phyloP scores from a whole-genome alignment of 129 eudicot genomes.

The Tagetes patula region DNA sequence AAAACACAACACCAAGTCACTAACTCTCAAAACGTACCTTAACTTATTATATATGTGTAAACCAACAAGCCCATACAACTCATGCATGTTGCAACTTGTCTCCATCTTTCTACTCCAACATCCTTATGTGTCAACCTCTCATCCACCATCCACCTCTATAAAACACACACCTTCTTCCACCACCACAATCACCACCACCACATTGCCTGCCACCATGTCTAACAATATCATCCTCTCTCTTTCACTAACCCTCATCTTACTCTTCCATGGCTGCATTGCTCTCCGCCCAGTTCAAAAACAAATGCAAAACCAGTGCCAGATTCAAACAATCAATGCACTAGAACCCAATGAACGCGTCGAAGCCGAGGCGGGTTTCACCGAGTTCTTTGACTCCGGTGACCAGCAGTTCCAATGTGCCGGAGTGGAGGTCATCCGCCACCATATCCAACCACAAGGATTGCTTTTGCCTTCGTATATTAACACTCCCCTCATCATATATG shows the following conservation, averaged over 20 bases:
- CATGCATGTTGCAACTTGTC: conserved; percentile 40
- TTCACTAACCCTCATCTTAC: conserved; percentile 30
- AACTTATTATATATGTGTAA: conserved; percentile 15
- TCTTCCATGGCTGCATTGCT: conserved; percentile 43
- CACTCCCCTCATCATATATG: conserved; percentile 54
- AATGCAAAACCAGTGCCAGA: conserved; percentile 48
- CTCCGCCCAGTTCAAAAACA: conserved; percentile 26
- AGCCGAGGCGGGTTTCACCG: conserved; percentile 64
- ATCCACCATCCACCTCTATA: conserved; percentile 26
- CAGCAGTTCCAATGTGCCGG: conserved; percentile 79
- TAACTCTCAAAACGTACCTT: conserved; percentile 12
- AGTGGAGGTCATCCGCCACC: conserved; percentile 47
- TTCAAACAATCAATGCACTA: conserved; percentile 46
- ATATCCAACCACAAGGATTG: conserved; percentile 51
- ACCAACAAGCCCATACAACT: conserved; percentile 21
- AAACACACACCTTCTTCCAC: conserved; percentile 10
- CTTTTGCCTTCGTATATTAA: conserved; percentile 61
- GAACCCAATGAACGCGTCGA: conserved; percentile 46
- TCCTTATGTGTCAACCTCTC: conserved; percentile 37
- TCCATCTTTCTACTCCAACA: conserved; percentile 15
- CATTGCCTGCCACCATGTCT: conserved; percentile 41
- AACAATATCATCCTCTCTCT: conserved; percentile 27
- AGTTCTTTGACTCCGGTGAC: conserved; percentile 48
- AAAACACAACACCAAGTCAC: background rate
- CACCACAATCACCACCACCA: conserved; percentile 26